phyloP scores from a whole-genome alignment of 306 rosid genomes.

The Acacia crassicarpa region DNA sequence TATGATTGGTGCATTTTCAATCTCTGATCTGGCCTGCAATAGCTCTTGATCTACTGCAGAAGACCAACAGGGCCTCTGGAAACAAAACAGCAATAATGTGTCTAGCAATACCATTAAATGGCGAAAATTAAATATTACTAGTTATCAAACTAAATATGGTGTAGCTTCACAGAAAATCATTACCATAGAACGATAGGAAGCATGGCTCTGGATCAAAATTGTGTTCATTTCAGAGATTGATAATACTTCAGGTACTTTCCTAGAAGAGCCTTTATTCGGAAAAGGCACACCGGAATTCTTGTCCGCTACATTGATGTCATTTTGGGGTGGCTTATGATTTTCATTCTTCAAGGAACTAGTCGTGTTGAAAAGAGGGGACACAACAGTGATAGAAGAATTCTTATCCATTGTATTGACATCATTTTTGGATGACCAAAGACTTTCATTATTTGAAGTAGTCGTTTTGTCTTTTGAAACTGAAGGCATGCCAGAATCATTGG shows the following conservation, averaged over 20 bases:
- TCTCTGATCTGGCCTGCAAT: constrained; percentile 50
- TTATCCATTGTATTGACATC: constrained; percentile 20
- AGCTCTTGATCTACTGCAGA: constrained; percentile 65
- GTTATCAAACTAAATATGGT: constrained; percentile 13
- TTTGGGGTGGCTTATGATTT: constrained; percentile 32
- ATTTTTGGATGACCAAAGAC: constrained; percentile 28
- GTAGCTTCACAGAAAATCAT: constrained; percentile 12
- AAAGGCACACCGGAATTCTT: constrained; percentile 40
- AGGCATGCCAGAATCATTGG: constrained; percentile 32
- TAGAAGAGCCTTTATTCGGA: constrained; percentile 30
- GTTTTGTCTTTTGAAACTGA: constrained; percentile 23
- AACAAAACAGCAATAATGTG: not conserved
- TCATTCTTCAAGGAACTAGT: constrained; percentile 17
- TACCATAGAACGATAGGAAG: constrained; percentile 56
- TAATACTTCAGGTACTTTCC: constrained; percentile 44
- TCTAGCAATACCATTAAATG: not conserved
- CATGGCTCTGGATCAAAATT: constrained; percentile 54
- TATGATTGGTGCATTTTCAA: constrained; percentile 69
- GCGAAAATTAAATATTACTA: not conserved
- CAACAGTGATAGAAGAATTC: constrained; percentile 29
- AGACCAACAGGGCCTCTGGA: constrained; percentile 71
- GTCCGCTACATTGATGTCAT: constrained; percentile 14
- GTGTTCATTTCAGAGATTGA: constrained; percentile 72
- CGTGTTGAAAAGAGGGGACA: constrained; percentile 20
- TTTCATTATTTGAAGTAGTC: constrained; percentile 24